Percentiles rank a stretch among this genome's conserved stretches.
Evolutionary conservation across 1,284 basidiomycete species (phyloP).

Genomic region (Retiboletus flavoniger): DNA sequence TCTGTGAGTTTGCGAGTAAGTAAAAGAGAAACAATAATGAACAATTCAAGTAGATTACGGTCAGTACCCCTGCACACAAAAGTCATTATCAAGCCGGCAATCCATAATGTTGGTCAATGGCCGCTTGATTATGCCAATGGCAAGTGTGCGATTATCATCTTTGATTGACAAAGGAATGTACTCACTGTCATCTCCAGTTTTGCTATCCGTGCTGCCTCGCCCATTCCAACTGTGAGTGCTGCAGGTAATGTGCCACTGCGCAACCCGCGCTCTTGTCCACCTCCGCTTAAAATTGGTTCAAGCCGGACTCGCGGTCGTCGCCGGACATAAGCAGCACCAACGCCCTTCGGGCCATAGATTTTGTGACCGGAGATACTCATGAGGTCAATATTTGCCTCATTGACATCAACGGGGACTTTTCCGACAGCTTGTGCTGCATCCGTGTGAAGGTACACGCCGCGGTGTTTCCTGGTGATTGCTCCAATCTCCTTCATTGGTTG

Average conservation of each 20-base stretch:
- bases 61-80: constrained; percentile 92
- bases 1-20: constrained; percentile 43
- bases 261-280: constrained; percentile 96
- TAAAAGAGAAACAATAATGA: constrained; percentile 4
- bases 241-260: constrained; percentile 92
- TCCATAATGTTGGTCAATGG: constrained; percentile 15
- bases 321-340: constrained; percentile 94
- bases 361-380: constrained; percentile 98
- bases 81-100: constrained; percentile 60
- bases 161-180: constrained; percentile 30
- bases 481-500: constrained; percentile 98
- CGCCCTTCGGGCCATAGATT: constrained; percentile 96
- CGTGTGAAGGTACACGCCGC: constrained; percentile 94
- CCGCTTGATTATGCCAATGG: constrained; percentile 39
- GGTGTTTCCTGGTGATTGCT: constrained; percentile 75
- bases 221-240: constrained; percentile 89
- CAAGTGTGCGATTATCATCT: constrained; percentile 56
- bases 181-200: constrained; percentile 90
- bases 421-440: constrained; percentile 97
- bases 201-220: constrained; percentile 93
- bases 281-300: constrained; percentile 94
- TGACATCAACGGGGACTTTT: constrained; percentile 90
- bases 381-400: constrained; percentile 93
- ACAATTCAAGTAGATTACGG: constrained; percentile 16
- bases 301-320: constrained; percentile 90